Evolutionary conservation across 805 yeast genomes (phyloP).

Genomic region (Tetrapisispora nanseiensis): DNA sequence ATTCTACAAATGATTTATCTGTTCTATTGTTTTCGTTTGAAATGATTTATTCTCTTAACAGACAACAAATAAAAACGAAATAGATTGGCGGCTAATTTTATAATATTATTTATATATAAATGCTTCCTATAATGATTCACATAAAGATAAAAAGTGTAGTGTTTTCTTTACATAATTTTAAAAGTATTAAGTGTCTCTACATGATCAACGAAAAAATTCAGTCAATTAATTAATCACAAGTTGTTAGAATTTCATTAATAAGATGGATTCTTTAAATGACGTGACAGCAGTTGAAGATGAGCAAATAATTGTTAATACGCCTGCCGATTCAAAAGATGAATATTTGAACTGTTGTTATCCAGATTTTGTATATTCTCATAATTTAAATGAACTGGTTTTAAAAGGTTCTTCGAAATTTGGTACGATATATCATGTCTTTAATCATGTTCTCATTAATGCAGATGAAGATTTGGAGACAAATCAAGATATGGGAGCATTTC

Average conservation of each 20-base stretch:
- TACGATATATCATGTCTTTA: not conserved
- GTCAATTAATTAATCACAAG: not conserved
- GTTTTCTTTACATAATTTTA: no score
- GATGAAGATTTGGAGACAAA: not conserved
- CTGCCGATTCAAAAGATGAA: not conserved
- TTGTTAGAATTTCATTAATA: not conserved
- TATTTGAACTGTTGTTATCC: not conserved
- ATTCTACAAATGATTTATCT: no score
- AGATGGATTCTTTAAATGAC: not conserved
- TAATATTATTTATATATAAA: not conserved
- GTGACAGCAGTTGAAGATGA: not conserved
- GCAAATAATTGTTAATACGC: not conserved
- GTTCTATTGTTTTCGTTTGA: not conserved
- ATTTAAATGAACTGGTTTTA: not conserved
- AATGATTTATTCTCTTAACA: no score
- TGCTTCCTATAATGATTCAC: not conserved
- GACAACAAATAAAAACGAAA: no score
- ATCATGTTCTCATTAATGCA: not conserved
- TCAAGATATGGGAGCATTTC: not conserved
- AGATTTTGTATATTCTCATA: not conserved
- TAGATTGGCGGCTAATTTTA: constrained; percentile 3
- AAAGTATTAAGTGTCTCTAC: no score
- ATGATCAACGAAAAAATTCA: no score
- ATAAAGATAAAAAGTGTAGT: not conserved
- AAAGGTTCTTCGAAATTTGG: not conserved